Base-by-base conservation (phyloP, 768 basidiomycete species). In the Auriscalpium microsporum region DNA sequence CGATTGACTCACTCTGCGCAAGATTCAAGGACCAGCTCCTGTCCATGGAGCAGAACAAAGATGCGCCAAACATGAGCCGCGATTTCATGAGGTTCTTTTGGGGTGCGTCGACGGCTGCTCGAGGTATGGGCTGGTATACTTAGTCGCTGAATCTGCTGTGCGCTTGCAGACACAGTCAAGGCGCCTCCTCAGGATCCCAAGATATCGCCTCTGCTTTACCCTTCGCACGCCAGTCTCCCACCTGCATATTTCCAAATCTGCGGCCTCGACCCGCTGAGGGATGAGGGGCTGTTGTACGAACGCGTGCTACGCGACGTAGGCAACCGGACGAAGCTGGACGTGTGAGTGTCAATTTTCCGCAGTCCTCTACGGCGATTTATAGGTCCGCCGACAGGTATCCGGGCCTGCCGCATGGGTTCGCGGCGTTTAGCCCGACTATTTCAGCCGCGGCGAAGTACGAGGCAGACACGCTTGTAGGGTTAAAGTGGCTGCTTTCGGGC, bases 241-340 rank as follows among this genome's bases (percentile, higher is more conserved):
- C 58, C 52, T 1, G 51, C 58, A 14, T 52, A 48, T 38, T 45
- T 64, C 4, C 63, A 62, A 8, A 55, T 62, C 3, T 54, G 54
- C 46, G 63, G 63, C 14, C 52, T 56, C 19, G 63, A 64, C 28
- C 58, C 60, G 11, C 49, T 62, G 37, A 58, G 63, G 28, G 63
- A 64, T 36, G 60, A 62, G 23, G 61, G 56, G 6, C 33, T 64
- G 16, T 35, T 58, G 16, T 64, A 60, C 45, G 63, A 54, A 21
- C 53, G 52, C n/a, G 23, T 54, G 28, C 28, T 64, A 40, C 40
- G 57, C 19, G 61, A 62, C 13, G 52, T 48, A 2, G 60, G 58
- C 46, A 58, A 57, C 7, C 19, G 54, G 23, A 54, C 53, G 8
- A 56, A 44, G 38, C 33, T 58, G 8, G 34, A 54, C 16, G 42